Evolutionary conservation across 257 asterid species (phyloP).

Genomic region (Petrea volubilis): DNA sequence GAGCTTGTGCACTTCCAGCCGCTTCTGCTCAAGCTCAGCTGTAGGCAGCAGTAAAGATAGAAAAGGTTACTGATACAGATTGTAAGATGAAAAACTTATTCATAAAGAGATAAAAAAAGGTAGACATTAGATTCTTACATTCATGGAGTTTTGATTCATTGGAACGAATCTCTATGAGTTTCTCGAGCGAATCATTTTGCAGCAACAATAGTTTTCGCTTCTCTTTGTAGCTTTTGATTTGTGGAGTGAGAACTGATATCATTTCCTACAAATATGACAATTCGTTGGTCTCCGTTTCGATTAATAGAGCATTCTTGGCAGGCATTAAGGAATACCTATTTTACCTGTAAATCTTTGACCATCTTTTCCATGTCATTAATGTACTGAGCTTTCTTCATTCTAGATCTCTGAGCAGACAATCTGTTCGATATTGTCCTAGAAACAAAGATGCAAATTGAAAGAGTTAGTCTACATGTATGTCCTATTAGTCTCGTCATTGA

Average conservation of each 20-base stretch:
- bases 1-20: slow-evolving; percentile 13
- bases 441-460: neutral
- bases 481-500: neutral
- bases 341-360: slow-evolving; percentile 42
- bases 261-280: slow-evolving; percentile 9
- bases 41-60: neutral
- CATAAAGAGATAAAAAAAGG: no score
- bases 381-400: slow-evolving; percentile 31
- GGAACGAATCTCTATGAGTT: neutral
- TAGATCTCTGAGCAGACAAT: slow-evolving; percentile 55
- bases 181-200: slow-evolving; percentile 24
- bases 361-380: slow-evolving; percentile 36
- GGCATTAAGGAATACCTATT: neutral
- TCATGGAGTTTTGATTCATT: slow-evolving; percentile 10
- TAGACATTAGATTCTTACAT: neutral
- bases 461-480: no score
- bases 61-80: neutral
- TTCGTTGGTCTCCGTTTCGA: neutral
- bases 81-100: neutral
- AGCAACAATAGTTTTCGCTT: neutral
- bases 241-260: slow-evolving; percentile 18
- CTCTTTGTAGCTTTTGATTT: slow-evolving; percentile 23
- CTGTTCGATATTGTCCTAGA: slow-evolving; percentile 58
- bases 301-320: no score
- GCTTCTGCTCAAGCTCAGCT: slow-evolving; percentile 24